Conservation (phyloP, 208 protist species). For the Balamuthia mandrillaris region DNA sequence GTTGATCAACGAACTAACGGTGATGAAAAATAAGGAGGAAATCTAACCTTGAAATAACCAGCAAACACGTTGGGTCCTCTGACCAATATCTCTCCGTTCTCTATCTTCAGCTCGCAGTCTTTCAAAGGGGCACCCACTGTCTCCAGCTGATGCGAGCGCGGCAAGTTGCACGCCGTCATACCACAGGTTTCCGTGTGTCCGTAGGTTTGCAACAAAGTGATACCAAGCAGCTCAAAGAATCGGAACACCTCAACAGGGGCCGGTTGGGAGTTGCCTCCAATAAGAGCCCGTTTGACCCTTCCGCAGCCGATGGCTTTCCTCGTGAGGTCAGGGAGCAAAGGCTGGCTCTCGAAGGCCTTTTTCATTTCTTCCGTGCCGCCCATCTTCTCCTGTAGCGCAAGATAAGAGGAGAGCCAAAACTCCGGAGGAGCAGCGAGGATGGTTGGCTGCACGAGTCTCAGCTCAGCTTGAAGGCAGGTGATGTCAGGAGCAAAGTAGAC, state of each 20-base stretch:
- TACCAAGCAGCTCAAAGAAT: background rate
- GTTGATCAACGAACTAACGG: background rate
- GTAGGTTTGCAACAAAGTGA: background rate
- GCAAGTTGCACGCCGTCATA: background rate
- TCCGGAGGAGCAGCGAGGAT: constrained; percentile 3
- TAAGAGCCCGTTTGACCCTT: background rate
- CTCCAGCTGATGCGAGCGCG: no score
- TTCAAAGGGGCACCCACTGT: no score
- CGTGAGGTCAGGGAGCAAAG: background rate
- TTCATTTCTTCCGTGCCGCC: background rate
- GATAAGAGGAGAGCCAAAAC: background rate
- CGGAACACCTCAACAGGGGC: background rate
- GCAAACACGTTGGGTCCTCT: constrained; percentile 30
- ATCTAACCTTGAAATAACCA: constrained; percentile 51
- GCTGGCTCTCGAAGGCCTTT: background rate
- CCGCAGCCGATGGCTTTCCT: background rate
- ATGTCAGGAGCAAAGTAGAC: background rate
- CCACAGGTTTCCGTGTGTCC: constrained; percentile 22
- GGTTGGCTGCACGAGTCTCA: constrained; percentile 8
- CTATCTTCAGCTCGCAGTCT: no score
- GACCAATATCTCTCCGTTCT: constrained; percentile 42
- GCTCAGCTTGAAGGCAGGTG: background rate
- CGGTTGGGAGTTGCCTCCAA: constrained; percentile 18
- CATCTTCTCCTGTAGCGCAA: background rate
- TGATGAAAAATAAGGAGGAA: background rate